Percentiles rank a stretch among this genome's conserved stretches.
Evolutionary conservation across 805 yeast species (phyloP).

Genomic region (Pichia manshurica): DNA sequence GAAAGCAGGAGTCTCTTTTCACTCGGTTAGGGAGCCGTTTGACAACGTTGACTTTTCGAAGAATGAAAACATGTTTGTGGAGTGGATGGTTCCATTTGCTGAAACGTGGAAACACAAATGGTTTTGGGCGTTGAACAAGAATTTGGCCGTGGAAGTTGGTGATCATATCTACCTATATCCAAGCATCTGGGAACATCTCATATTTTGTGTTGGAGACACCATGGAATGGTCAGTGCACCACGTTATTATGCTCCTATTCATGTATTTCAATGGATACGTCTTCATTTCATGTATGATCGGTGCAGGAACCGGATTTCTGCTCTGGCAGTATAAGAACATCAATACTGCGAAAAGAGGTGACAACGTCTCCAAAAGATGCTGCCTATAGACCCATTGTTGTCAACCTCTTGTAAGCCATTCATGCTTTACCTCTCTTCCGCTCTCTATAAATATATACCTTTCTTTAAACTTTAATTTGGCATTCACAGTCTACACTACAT

Average conservation of each 20-base stretch:
- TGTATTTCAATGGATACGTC: constrained; percentile 21
- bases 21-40: not conserved
- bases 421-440: too few relatives aligned
- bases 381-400: too few relatives aligned
- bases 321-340: constrained; percentile 14
- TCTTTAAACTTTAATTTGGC: too few relatives aligned
- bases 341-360: constrained; percentile 7
- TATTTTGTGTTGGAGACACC: constrained; percentile 14
- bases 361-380: constrained; percentile 17
- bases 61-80: constrained; percentile 2
- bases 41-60: not conserved
- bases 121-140: constrained; percentile 13
- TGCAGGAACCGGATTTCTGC: constrained; percentile 17
- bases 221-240: constrained; percentile 20
- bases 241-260: constrained; percentile 17
- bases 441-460: too few relatives aligned
- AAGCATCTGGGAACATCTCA: constrained; percentile 14
- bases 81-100: constrained; percentile 11
- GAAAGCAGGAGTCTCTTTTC: constrained; percentile 1
- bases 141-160: constrained; percentile 12
- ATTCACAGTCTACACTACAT: too few relatives aligned
- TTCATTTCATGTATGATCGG: constrained; percentile 20
- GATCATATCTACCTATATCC: constrained; percentile 17
- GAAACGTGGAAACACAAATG: constrained; percentile 16
- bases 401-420: too few relatives aligned